These are phyloP conservation scores for Candida mattraensis DNA, from an alignment of 805 yeast species.

Conservation along the genomic window DNA sequence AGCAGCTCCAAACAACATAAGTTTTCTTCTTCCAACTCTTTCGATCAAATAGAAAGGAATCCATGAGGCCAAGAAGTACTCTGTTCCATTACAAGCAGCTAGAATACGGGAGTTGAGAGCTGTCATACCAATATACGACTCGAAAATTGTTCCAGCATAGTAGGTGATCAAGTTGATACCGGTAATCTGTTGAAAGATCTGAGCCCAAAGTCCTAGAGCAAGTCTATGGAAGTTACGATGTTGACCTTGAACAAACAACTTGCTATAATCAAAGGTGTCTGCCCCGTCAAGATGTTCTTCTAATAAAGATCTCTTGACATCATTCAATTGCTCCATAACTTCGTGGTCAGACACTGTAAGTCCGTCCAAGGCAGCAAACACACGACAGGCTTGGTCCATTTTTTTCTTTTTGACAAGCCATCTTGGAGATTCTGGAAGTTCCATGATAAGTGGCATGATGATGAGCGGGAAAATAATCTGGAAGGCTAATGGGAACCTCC, in stretches of 20 bases:
- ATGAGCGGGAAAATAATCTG: constrained; percentile 29
- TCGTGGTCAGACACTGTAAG: constrained; percentile 13
- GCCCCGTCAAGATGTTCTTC: constrained; percentile 24
- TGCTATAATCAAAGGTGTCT: constrained; percentile 26
- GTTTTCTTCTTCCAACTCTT: constrained; percentile 40
- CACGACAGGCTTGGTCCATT: constrained; percentile 41
- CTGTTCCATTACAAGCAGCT: constrained; percentile 20
- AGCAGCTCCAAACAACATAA: constrained; percentile 32
- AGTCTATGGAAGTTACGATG: constrained; percentile 48
- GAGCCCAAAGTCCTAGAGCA: constrained; percentile 44
- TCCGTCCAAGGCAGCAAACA: constrained; percentile 44
- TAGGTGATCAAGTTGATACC: constrained; percentile 61
- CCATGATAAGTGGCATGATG: constrained; percentile 18
- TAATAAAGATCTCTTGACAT: constrained; percentile 20
- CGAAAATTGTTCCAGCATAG: constrained; percentile 58
- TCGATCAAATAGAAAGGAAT: constrained; percentile 48
- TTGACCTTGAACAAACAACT: constrained; percentile 41
- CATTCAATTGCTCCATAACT: constrained; percentile 18
- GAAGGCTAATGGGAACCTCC: constrained; percentile 41
- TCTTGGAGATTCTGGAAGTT: constrained; percentile 45
- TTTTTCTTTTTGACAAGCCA: constrained; percentile 42
- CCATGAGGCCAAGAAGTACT: constrained; percentile 33
- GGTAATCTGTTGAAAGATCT: constrained; percentile 47
- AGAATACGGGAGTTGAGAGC: constrained; percentile 41
- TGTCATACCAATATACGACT: constrained; percentile 45